Evolutionary conservation across 2,329 filamentous ascomycete species (phyloP), one percentile per base, ranked within the genome.

Genomic region (Lomentospora prolificans): DNA sequence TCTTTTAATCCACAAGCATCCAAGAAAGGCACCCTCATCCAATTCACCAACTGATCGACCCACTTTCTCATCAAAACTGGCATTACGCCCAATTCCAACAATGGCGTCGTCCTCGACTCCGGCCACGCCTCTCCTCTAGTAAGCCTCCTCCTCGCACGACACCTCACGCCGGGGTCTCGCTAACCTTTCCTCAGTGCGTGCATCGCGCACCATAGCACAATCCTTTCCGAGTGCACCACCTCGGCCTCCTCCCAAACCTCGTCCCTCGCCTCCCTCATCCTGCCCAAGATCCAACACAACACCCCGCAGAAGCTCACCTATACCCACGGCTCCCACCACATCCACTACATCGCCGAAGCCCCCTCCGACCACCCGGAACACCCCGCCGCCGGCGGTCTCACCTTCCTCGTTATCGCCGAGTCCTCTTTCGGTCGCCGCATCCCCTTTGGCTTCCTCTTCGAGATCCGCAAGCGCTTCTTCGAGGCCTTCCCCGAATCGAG

Each of bases 301-400:
- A 75, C 79, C 28, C 79, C 90, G 1, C 85, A 95, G 67, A 96
- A 96, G 73, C 82, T 95, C 61, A 97, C 92, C 55, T 96, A 95
- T 75, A 95, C 90, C 41, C 90, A 96, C 71, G 88, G 90, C 72
- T 78, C 85, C 58, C 85, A 95, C 70, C 90, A 94, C 77, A 94
- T 97, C 70, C 92, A 99, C 79, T 96, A 95, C 77, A 87, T 97
- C 67, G 82, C 91, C 65, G 88, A 94, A 67, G 84, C 90, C 0
- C 85, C 90, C 8, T 85, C 84, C 3, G 81, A 81, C 63, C 81
- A 85, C 65, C 75, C 75, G 57, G 66, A 62, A 64, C 75, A 71
- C 64, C 76, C 77, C 52, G 82, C 84, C 6, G 84, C 88, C 53
- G 89, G 89, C 55, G 89, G 90, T 1, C 81, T 99, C 39, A 96